A percentile compares a stretch with the other conserved stretches of the same genome.
phyloP scores from a whole-genome alignment of 2,329 filamentous ascomycete genomes.

The Fusarium veterinarium region DNA sequence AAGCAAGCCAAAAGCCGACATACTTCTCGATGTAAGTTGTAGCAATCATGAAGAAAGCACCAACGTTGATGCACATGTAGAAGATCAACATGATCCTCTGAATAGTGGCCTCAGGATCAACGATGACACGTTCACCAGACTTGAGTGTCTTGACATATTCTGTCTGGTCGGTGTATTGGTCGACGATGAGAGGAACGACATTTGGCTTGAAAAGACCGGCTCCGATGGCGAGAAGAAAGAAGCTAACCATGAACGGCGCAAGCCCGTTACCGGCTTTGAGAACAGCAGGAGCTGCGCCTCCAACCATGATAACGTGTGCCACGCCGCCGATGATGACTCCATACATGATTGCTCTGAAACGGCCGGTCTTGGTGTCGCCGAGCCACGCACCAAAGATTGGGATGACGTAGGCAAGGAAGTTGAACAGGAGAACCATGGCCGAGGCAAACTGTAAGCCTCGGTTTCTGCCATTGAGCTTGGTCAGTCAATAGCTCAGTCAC shows the following conservation, averaged over 20 bases:
- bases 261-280: slow-evolving; percentile 59
- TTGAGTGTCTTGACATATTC: slow-evolving; percentile 48
- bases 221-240: slow-evolving; percentile 48
- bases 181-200: slow-evolving; percentile 74
- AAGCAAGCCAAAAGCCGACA: slow-evolving; percentile 60
- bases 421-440: background rate
- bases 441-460: background rate
- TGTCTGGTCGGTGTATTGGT: slow-evolving; percentile 70
- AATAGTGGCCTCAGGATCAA: slow-evolving; percentile 74
- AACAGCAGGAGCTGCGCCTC: slow-evolving; percentile 63
- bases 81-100: slow-evolving; percentile 76
- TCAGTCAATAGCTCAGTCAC: background rate
- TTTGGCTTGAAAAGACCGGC: slow-evolving; percentile 53
- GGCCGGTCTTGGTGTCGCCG: background rate
- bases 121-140: slow-evolving; percentile 72
- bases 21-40: slow-evolving; percentile 66
- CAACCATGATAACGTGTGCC: slow-evolving; percentile 75
- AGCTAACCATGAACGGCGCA: slow-evolving; percentile 70
- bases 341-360: slow-evolving; percentile 55
- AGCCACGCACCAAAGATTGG: background rate
- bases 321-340: slow-evolving; percentile 75
- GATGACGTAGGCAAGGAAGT: background rate
- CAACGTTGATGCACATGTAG: slow-evolving; percentile 66
- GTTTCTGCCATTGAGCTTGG: background rate
- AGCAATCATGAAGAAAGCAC: slow-evolving; percentile 63